Conservation (phyloP, 106 monocot species). For the Ottelia alismoides region DNA sequence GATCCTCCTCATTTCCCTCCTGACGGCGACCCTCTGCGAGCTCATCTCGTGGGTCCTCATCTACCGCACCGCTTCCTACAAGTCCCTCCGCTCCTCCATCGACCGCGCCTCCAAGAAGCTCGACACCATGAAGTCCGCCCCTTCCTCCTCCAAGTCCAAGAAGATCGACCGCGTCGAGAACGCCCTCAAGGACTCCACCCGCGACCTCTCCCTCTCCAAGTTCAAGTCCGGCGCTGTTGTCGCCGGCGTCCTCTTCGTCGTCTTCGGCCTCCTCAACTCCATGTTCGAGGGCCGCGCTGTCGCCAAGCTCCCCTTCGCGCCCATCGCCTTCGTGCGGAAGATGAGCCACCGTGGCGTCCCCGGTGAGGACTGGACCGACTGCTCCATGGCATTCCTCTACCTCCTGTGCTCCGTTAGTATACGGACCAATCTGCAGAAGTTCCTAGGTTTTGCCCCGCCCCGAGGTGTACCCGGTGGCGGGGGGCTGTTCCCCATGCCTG, state of each 20-base stretch:
- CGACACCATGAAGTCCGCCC: slow-evolving; percentile 60
- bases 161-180: slow-evolving; percentile 96
- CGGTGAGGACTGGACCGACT: slow-evolving; percentile 78
- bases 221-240: slow-evolving; percentile 98
- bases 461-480: slow-evolving; percentile 58
- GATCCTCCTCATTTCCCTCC: slow-evolving; percentile 56
- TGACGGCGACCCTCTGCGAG: slow-evolving; percentile 90
- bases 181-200: slow-evolving; percentile 80
- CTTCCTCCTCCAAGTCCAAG: slow-evolving; percentile 28
- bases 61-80: slow-evolving; percentile 93
- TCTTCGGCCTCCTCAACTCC: slow-evolving; percentile 94
- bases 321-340: slow-evolving; percentile 62
- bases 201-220: slow-evolving; percentile 91
- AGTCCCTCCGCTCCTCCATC: slow-evolving; percentile 87
- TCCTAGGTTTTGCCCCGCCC: slow-evolving; percentile 84
- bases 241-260: slow-evolving; percentile 82
- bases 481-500: slow-evolving; percentile 83
- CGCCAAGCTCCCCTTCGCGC: slow-evolving; percentile 90
- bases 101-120: slow-evolving; percentile 84
- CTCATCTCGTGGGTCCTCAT: slow-evolving; percentile 92
- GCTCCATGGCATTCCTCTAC: slow-evolving; percentile 96
- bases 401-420: slow-evolving; percentile 93
- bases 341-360: slow-evolving; percentile 92
- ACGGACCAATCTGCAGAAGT: slow-evolving; percentile 95
- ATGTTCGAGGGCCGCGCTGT: slow-evolving; percentile 87